Conservation (phyloP, 768 basidiomycete genomes). For the Amanita fuliginea region DNA sequence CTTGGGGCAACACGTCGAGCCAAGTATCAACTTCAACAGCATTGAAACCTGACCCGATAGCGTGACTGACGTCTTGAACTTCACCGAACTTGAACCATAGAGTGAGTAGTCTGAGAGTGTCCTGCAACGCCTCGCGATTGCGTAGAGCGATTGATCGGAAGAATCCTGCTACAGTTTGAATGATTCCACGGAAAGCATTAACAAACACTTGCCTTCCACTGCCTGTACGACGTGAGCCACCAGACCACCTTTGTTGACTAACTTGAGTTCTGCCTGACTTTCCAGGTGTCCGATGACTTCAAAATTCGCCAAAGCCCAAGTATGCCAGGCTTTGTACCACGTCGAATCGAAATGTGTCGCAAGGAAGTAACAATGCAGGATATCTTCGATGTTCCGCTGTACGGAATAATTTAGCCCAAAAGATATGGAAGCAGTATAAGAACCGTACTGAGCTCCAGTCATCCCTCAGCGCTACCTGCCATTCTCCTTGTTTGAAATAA, state of each 20-base stretch:
- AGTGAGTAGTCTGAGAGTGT: conserved; percentile 85
- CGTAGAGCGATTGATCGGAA: conserved; percentile 90
- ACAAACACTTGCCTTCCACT: conserved; percentile 56
- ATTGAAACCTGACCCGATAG: conserved; percentile 79
- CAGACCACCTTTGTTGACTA: conserved; percentile 50
- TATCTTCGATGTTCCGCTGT: conserved; percentile 71
- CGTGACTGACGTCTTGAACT: conserved; percentile 80
- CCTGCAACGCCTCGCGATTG: conserved; percentile 87
- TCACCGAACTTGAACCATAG: conserved; percentile 98
- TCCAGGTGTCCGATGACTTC: conserved; percentile 84
- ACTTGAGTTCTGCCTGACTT: conserved; percentile 42
- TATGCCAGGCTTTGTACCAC: conserved; percentile 99
- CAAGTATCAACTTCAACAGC: conserved; percentile 94
- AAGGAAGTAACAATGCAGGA: conserved; percentile 73
- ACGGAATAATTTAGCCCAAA: background rate
- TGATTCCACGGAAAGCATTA: background rate
- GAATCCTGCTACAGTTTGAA: conserved; percentile 47
- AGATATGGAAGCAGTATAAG: background rate
- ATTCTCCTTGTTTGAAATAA: conserved; percentile 93
- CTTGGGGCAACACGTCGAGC: conserved; percentile 98
- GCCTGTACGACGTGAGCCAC: conserved; percentile 85
- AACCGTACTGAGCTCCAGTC: conserved; percentile 67
- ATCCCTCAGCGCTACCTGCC: conserved; percentile 78
- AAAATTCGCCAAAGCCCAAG: conserved; percentile 95
- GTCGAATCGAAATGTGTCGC: conserved; percentile 86